Conservation (phyloP, 2,329 filamentous ascomycete species). For the Penicillium sp. region DNA sequence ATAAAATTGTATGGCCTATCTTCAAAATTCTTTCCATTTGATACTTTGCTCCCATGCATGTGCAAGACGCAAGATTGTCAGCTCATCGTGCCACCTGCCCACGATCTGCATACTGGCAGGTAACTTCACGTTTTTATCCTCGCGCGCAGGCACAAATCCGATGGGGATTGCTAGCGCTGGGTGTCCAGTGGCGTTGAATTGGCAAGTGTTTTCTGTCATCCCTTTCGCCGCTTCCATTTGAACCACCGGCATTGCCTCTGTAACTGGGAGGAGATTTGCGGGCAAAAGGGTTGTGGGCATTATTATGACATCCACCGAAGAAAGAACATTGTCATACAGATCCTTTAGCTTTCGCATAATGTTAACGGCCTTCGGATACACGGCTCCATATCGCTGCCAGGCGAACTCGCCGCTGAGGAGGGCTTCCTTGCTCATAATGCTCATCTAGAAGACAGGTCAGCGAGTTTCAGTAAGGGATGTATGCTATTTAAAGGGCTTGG, state of each 20-base stretch:
- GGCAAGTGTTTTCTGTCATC: not conserved
- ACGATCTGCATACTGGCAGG: conserved; percentile 44
- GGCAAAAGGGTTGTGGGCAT: not conserved
- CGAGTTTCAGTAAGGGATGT: too few relatives aligned
- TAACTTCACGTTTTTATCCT: conserved; percentile 14
- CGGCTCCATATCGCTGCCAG: not conserved
- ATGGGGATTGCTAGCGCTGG: not conserved
- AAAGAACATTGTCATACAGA: not conserved
- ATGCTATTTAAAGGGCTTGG: not conserved
- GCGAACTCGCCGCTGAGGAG: not conserved
- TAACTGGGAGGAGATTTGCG: not conserved
- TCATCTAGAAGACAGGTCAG: not conserved
- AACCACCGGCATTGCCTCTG: not conserved
- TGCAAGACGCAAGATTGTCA: conserved; percentile 17
- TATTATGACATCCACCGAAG: not conserved
- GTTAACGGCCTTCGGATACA: not conserved
- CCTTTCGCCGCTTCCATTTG: not conserved
- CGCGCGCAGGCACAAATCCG: not conserved
- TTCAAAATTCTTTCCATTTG: not conserved
- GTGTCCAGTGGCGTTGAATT: not conserved
- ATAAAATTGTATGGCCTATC: too few relatives aligned
- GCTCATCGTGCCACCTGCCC: conserved; percentile 37
- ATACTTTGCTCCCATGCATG: conserved; percentile 13
- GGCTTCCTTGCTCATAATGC: not conserved
- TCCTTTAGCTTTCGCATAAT: not conserved